A percentile compares a stretch with the other conserved stretches of the same genome.
Conservation (phyloP, 1,284 basidiomycete genomes). For the Trametes versicolor region DNA sequence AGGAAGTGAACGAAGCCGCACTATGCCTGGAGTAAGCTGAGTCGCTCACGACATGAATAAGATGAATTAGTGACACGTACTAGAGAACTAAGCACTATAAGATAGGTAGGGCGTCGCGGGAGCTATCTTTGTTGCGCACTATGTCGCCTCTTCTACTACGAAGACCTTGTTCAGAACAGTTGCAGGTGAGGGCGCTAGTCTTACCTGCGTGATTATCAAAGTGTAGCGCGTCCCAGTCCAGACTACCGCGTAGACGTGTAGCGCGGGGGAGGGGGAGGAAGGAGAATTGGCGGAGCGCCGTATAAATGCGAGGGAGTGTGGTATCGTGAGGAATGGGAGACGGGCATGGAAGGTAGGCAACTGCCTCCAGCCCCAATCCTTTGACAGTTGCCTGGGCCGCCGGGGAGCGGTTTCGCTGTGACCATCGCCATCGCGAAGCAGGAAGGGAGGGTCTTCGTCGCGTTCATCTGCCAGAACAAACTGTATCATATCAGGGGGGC, state of each 20-base stretch:
- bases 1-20: no score
- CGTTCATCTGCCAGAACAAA: constrained; percentile 16
- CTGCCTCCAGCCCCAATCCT: no score
- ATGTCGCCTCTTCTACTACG: no score
- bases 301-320: neutral
- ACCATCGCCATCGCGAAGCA: neutral
- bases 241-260: neutral
- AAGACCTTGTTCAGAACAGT: no score
- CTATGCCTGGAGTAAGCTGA: no score
- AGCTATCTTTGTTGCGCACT: neutral
- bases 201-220: neutral
- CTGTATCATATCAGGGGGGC: constrained; percentile 2
- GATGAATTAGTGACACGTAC: no score
- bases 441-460: neutral
- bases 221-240: neutral
- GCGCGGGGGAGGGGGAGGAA: neutral
- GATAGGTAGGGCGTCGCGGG: no score
- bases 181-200: neutral
- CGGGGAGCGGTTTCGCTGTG: neutral
- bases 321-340: neutral
- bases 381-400: neutral
- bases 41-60: no score
- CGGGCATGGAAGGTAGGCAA: neutral
- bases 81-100: no score
- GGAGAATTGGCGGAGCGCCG: neutral